A percentile compares a stretch with the other conserved stretches of the same genome.
These are phyloP conservation scores for Przewalskia tangutica DNA, from an alignment of 257 asterid genomes.

Conservation along the genomic window DNA sequence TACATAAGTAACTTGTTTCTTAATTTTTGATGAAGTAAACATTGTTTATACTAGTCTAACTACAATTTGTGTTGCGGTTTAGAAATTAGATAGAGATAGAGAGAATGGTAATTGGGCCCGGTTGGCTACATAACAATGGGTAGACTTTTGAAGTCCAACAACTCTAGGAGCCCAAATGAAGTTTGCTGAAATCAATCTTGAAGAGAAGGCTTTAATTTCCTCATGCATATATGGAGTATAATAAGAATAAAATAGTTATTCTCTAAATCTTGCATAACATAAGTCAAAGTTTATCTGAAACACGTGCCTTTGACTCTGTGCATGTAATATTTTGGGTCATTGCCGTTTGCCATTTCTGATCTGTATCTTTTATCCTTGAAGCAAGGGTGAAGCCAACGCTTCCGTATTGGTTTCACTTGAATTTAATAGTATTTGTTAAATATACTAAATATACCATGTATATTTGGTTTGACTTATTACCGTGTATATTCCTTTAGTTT, in stretches of 20 bases:
- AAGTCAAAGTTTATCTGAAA: neutral
- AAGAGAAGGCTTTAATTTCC: neutral
- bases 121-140: neutral
- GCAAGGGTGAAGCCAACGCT: too few species aligned
- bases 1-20: neutral
- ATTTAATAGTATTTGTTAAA: too few species aligned
- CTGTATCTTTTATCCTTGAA: too few species aligned
- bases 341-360: too few species aligned
- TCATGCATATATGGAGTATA: neutral
- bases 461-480: too few species aligned
- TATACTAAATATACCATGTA: too few species aligned
- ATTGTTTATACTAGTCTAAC: neutral
- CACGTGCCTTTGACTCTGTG: too few species aligned
- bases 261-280: neutral
- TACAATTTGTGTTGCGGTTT: neutral
- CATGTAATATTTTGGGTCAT: too few species aligned
- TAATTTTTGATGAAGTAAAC: neutral
- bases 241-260: neutral
- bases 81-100: neutral
- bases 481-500: too few species aligned
- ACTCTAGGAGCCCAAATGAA: neutral
- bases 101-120: neutral
- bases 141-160: neutral
- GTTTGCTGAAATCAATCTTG: neutral
- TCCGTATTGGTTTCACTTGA: too few species aligned